Evolutionary conservation across 495 filamentous ascomycete species (phyloP), one percentile per base, ranked within the genome.

Genomic region (Bacidia gigantensis): DNA sequence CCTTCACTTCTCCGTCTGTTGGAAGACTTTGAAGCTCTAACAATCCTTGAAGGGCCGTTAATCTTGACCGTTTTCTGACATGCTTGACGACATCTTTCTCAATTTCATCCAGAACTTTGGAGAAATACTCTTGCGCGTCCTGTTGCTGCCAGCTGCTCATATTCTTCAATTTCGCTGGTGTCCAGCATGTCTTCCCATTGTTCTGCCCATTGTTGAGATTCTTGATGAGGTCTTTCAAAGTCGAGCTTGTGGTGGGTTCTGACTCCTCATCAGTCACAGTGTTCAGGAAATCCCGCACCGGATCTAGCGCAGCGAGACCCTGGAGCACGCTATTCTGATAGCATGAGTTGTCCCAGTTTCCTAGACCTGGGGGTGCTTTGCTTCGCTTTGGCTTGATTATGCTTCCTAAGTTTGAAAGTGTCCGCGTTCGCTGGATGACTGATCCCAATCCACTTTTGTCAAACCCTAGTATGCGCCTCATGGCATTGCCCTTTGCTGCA

Each of bases 311-410:
- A 3, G 89, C 82, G 35, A 97, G 72, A 11, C 83, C 83, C 63
- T 96, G 84, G 21, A 97, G 79, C 18, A 96, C 84, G 55, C 89
- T 95, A 63, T 99, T 99, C 69, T 97, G 90, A 62, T 92, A 99
- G 66, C 93, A 99, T 0, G 87, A 94, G 60, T 95, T 95, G 65
- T 94, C 82, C 70, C 78, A 83, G 61, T 99, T 99, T 17, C 86
- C 86, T 26, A 97, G 65, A 0, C 93, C 92, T 3, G 87, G 76
- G 1, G 87, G 87, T 24, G 65, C 56, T 29, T 64, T 64, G 14
- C 68, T 66, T 20, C 61, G 65, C 42, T 47, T 60, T 35, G 70
- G 65, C 17, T 74, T 62, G 5, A 72, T 56, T 0, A 70, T 64
- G 41, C 56, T 66, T 32, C 71, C 66, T 26, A 77, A 48, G 2